These are phyloP conservation scores for Spongospora subterranea DNA, from an alignment of 208 protist genomes.

Conservation along the genomic window DNA sequence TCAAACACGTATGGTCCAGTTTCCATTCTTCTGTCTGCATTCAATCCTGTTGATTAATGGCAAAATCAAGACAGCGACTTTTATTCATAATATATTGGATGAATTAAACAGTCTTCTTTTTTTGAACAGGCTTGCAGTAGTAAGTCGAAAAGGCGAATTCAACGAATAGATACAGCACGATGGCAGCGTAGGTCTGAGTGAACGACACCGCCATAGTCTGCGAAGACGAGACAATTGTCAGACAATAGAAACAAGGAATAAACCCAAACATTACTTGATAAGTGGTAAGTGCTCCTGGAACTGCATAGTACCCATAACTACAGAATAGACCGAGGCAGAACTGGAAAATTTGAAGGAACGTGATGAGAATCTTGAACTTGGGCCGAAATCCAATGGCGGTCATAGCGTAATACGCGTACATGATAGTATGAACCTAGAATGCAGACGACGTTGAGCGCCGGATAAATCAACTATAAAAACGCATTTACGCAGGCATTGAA, in stretches of 20 bases:
- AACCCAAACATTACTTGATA: neutral
- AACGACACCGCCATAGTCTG: slow-evolving; percentile 33
- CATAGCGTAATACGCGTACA: slow-evolving; percentile 41
- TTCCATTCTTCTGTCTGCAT: no score
- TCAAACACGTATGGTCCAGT: no score
- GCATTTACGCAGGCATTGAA: neutral
- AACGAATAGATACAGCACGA: slow-evolving; percentile 33
- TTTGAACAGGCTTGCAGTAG: neutral
- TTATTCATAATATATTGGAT: no score
- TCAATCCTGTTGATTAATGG: no score
- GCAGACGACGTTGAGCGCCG: neutral
- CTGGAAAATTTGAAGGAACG: slow-evolving; percentile 12
- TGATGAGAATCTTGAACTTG: neutral
- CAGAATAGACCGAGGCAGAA: neutral
- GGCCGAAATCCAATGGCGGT: neutral
- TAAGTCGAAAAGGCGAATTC: slow-evolving; percentile 4
- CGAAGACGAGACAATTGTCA: neutral
- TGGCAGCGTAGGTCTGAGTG: neutral
- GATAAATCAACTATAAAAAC: neutral
- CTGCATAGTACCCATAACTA: slow-evolving; percentile 15
- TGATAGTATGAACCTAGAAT: slow-evolving; percentile 17
- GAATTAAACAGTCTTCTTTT: neutral
- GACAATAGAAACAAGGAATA: neutral
- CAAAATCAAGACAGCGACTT: no score
- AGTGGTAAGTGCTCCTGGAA: neutral